Evolutionary conservation across 1,139 yeast genomes (phyloP), one percentile per base, ranked within the genome.

Genomic region (Suhomyces chickasaworum): DNA sequence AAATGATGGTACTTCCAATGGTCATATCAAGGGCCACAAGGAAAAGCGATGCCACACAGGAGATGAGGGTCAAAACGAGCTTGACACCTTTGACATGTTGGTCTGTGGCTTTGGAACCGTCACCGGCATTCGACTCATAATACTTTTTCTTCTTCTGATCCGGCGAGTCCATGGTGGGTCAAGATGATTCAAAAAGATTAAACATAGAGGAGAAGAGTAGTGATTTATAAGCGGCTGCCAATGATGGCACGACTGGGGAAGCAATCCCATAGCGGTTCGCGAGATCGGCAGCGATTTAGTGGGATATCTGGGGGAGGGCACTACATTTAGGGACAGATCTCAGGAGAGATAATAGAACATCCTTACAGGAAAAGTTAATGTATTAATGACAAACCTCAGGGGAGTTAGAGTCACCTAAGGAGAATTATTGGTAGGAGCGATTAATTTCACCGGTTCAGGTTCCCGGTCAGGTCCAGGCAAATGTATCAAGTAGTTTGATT

Each of bases 1-100:
- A 74, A 44, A 84, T 65, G 6, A 83, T 68, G 2, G 89, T 81
- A 1, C 81, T 67, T 2, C 83, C 80, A 50, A 86, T 84, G 9
- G 89, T 84, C 56, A 82, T 86, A 59, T 85, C 91, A 35, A 85
- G 63, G 0, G 89, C 89, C 10, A 80, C 78, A 30, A 85, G 63
- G 55, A 84, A 84, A 50, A 83, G 57, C n/a, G 80, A 65, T 25
- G 76, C 59, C 21, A 77, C 66, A 40, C 82, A 68, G 9, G 86
- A 71, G 2, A 68, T 36, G 12, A 81, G 56, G 10, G 83, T 77
- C 5, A 77, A 46, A 0, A 53, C 44, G 25, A 83, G 61, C 36
- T 67, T 66, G 4, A 62, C 1, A 0, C 86, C 86, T 3, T 61
- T 63, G 15, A 80, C 55, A 42, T 76, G 68, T 49, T 80, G 85